Percentiles rank a stretch among this genome's conserved stretches.
Conservation (phyloP, 768 basidiomycete species). For the Russula griseocarnosa region DNA sequence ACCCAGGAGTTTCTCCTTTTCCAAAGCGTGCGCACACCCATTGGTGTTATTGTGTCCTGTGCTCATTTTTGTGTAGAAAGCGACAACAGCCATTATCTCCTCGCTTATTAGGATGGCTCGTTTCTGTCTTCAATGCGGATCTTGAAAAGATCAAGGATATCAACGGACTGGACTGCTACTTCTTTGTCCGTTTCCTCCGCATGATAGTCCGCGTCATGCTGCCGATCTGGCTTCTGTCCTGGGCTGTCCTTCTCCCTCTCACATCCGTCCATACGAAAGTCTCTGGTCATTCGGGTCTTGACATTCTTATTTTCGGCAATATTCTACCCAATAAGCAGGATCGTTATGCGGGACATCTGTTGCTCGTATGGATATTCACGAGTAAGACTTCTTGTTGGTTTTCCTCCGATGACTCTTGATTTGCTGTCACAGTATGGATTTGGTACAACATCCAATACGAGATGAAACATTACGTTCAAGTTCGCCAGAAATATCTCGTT, state of each 20-base stretch:
- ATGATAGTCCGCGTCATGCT: constrained; percentile 80
- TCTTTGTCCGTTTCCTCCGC: constrained; percentile 84
- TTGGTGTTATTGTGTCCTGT: not conserved
- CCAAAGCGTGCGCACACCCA: constrained; percentile 39
- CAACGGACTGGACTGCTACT: constrained; percentile 89
- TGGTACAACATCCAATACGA: constrained; percentile 77
- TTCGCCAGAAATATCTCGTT: constrained; percentile 81
- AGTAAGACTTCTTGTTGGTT: constrained; percentile 42
- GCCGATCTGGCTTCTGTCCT: constrained; percentile 90
- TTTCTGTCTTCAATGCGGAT: constrained; percentile 57
- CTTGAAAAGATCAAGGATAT: constrained; percentile 56
- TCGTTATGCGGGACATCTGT: constrained; percentile 75
- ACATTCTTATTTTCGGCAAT: constrained; percentile 80
- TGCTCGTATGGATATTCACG: constrained; percentile 74
- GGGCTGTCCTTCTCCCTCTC: constrained; percentile 79
- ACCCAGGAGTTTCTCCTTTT: constrained; percentile 67
- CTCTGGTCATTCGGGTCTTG: constrained; percentile 51
- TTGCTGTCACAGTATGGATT: constrained; percentile 63
- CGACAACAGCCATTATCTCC: constrained; percentile 52
- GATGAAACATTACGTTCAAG: constrained; percentile 72
- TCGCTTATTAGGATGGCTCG: constrained; percentile 60
- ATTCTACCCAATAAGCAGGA: constrained; percentile 45
- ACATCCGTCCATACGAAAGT: constrained; percentile 52
- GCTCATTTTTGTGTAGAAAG: constrained; percentile 42
- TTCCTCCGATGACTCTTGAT: not conserved